Base-by-base conservation (phyloP, 352 stramenopile genomes). In the Phytophthora ohioensis region DNA sequence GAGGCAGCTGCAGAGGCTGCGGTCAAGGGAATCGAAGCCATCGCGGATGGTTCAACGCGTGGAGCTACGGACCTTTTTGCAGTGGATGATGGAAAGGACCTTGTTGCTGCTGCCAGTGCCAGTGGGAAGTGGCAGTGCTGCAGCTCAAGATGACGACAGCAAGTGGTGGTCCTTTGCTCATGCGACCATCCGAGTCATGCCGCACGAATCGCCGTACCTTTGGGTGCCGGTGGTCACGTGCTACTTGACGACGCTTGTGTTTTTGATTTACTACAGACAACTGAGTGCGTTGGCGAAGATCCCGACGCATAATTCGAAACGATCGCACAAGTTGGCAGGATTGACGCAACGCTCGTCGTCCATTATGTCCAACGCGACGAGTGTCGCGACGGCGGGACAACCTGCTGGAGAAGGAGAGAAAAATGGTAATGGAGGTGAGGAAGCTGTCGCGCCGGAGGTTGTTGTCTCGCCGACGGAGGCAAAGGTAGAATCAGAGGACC, bases 161-260 rank as follows among this genome's bases (percentile, higher is more conserved):
- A 75, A 79, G 60, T 93, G 86, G 86, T 93, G 87, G 87, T 91
- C 81, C 11, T 94, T 93, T 60, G 79, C 76, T 15, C 85, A 92
- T 69, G 75, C 85, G n/a, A 94, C 87, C 36, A 94, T 96, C 69
- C 80, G 85, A 38, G 87, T 87, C 56, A 73, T 96, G 64, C 88
- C 88, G 54, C 78, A 91, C 70, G 75, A 91, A 58, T 94, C 87
- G 53, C 82, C 80, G 46, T 92, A 91, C 46, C 67, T 96, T 7
- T 96, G 88, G 88, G 76, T 92, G 9, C 76, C 88, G 2, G 88
- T 96, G 7, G 77, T 49, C 36, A 93, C 69, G 64, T 87, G 76
- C 71, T 96, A 96, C 73, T 31, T 93, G 48, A 94, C 92, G 66
- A 91, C 88, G 15, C 34, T 85, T 15, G 84, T 85, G 48, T 96